A percentile compares a stretch with the other conserved stretches of the same genome.
Evolutionary conservation across 306 rosid genomes (phyloP).

Genomic region (Cicer chorassanicum): DNA sequence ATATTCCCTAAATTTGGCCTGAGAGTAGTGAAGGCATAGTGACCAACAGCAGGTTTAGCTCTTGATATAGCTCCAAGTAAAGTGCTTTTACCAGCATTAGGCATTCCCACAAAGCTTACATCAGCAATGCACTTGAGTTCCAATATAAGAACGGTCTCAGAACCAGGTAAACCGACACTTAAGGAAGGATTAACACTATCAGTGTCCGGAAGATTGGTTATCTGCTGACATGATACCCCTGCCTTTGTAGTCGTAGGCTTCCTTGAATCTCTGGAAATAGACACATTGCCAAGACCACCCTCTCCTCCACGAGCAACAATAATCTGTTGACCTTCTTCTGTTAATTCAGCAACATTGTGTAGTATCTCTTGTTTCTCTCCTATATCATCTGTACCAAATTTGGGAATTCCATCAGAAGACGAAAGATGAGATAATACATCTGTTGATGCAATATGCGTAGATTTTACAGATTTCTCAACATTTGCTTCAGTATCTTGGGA

Average conservation of each 20-base stretch:
- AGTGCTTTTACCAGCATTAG: slow-evolving; percentile 98
- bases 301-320: slow-evolving; percentile 78
- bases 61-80: slow-evolving; percentile 86
- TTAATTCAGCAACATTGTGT: slow-evolving; percentile 76
- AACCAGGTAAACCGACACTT: slow-evolving; percentile 64
- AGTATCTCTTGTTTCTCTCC: slow-evolving; percentile 57
- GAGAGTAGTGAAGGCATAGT: slow-evolving; percentile 91
- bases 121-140: slow-evolving; percentile 95
- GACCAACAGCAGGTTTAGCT: slow-evolving; percentile 83
- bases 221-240: slow-evolving; percentile 37
- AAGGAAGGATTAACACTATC: slow-evolving; percentile 53
- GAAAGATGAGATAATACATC: slow-evolving; percentile 48
- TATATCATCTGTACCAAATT: slow-evolving; percentile 44
- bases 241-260: slow-evolving; percentile 43
- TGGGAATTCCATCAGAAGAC: slow-evolving; percentile 18
- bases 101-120: slow-evolving; percentile 95
- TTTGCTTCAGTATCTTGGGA: slow-evolving; percentile 40
- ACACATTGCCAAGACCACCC: slow-evolving; percentile 76
- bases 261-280: slow-evolving; percentile 52
- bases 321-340: slow-evolving; percentile 72
- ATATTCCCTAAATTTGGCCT: slow-evolving; percentile 90
- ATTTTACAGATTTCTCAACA: slow-evolving; percentile 39
- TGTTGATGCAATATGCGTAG: slow-evolving; percentile 42
- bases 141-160: slow-evolving; percentile 72
- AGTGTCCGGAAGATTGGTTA: slow-evolving; percentile 39